Percentiles rank a stretch among this genome's conserved stretches.
These are phyloP conservation scores for Mycena capillaripes DNA, from an alignment of 768 basidiomycete genomes.

Conservation along the genomic window DNA sequence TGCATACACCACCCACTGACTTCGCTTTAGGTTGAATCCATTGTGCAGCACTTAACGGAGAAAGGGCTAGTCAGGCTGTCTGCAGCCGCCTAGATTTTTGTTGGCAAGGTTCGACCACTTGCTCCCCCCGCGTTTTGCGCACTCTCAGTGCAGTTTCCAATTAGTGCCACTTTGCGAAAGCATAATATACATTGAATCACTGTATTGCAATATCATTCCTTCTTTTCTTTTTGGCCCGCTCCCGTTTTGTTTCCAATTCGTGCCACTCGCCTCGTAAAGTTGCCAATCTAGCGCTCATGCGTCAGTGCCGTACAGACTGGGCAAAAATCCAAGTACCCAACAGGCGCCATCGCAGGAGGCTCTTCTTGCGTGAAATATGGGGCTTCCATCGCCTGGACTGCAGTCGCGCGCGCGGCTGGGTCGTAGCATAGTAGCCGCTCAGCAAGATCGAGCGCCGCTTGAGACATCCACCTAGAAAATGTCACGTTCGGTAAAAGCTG, in stretches of 20 bases:
- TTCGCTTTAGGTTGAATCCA: conserved; percentile 78
- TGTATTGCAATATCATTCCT: conserved; percentile 68
- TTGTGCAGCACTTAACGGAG: conserved; percentile 85
- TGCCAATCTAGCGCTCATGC: conserved; percentile 66
- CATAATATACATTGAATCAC: conserved; percentile 42
- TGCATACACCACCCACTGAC: conserved; percentile 14
- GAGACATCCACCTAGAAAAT: conserved; percentile 81
- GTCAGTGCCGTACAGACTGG: conserved; percentile 12
- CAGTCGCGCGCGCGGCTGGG: conserved; percentile 82
- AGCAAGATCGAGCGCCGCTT: conserved; percentile 89
- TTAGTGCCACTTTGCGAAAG: conserved; percentile 29
- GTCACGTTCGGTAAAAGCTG: not conserved
- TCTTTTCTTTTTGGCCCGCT: conserved; percentile 85
- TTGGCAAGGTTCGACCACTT: not conserved
- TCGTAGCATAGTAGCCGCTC: conserved; percentile 86
- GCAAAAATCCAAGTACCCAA: conserved; percentile 66
- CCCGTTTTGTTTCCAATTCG: conserved; percentile 95
- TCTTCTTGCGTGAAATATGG: conserved; percentile 89
- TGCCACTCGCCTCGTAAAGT: conserved; percentile 96
- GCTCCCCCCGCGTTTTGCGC: no score
- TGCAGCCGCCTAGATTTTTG: conserved; percentile 35
- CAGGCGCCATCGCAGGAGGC: conserved; percentile 80
- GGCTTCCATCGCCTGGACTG: conserved; percentile 82
- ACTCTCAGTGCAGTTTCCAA: conserved; percentile 28
- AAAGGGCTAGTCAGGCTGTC: conserved; percentile 72